phyloP scores from a whole-genome alignment of 1,284 basidiomycete species.

The Papiliotrema laurentii region DNA sequence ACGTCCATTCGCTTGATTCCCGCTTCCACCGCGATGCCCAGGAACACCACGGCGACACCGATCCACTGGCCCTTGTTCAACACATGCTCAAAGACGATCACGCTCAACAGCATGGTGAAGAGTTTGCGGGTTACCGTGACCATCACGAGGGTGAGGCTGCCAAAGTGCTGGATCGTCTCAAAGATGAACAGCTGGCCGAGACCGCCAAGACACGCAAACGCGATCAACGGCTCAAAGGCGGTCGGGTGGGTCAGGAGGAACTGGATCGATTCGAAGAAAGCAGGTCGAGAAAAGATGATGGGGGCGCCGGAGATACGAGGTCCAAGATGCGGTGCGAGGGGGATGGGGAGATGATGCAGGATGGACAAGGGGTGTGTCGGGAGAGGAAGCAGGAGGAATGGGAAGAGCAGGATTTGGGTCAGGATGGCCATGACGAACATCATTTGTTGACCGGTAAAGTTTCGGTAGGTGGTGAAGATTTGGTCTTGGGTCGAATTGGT shows the following conservation, averaged over 20 bases:
- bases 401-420: constrained; percentile 59
- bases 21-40: constrained; percentile 89
- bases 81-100: constrained; percentile 85
- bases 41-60: constrained; percentile 85
- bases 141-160: constrained; percentile 85
- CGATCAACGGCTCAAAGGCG: constrained; percentile 68
- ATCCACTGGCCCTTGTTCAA: constrained; percentile 83
- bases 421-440: constrained; percentile 90
- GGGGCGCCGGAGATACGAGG: constrained; percentile 36
- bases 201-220: constrained; percentile 87
- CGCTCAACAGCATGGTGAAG: constrained; percentile 96
- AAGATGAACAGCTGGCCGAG: constrained; percentile 97
- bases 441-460: constrained; percentile 82
- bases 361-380: constrained; percentile 28
- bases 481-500: constrained; percentile 99
- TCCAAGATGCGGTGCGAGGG: constrained; percentile 53
- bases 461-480: constrained; percentile 61
- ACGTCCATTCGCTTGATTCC: constrained; percentile 60
- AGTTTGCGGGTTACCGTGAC: constrained; percentile 96
- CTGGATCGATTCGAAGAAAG: constrained; percentile 63
- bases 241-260: constrained; percentile 78
- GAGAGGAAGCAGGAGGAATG: constrained; percentile 54
- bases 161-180: constrained; percentile 94
- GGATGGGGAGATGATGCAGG: constrained; percentile 20
- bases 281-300: constrained; percentile 53